Percentiles rank a stretch among this genome's conserved stretches.
Conservation (phyloP, 225 moss, liverwort and hornwort species). For the Climacium dendroides region DNA sequence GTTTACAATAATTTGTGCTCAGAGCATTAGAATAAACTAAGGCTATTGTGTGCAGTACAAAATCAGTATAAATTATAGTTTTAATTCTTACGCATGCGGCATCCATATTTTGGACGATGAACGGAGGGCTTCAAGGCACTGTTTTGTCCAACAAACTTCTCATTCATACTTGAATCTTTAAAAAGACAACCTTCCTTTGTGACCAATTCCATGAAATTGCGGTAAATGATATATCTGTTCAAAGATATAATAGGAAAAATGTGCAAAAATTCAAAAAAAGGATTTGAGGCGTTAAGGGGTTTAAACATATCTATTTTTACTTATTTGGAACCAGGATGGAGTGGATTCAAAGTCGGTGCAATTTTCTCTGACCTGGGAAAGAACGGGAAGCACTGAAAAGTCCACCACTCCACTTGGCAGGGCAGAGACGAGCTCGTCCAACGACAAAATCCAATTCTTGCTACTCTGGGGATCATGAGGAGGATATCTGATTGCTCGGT, state of each 20-base stretch:
- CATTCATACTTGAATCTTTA: not conserved
- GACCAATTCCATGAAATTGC: not conserved
- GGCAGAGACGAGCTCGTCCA: constrained; percentile 22
- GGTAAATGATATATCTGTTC: not conserved
- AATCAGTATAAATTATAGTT: not conserved
- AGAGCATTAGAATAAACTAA: not conserved
- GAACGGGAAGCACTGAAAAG: constrained; percentile 16
- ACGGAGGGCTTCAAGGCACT: not conserved
- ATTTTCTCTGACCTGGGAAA: constrained; percentile 7
- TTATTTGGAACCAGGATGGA: not conserved
- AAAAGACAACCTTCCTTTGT: not conserved
- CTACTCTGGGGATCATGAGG: constrained; percentile 7
- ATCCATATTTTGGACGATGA: not conserved
- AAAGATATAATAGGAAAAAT: not conserved
- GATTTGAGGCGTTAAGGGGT: not conserved
- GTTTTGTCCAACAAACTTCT: not conserved
- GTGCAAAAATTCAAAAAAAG: not conserved
- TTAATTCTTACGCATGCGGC: not conserved
- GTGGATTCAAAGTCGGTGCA: not conserved
- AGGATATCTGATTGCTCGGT: constrained; percentile 30
- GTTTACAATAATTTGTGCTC: no score
- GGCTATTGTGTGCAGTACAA: not conserved
- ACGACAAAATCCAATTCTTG: constrained; percentile 32
- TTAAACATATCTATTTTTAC: not conserved
- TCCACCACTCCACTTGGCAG: constrained; percentile 49